Percentiles rank a stretch among this genome's conserved stretches.
Conservation (phyloP, 768 basidiomycete genomes). For the Pholiota microspora region DNA sequence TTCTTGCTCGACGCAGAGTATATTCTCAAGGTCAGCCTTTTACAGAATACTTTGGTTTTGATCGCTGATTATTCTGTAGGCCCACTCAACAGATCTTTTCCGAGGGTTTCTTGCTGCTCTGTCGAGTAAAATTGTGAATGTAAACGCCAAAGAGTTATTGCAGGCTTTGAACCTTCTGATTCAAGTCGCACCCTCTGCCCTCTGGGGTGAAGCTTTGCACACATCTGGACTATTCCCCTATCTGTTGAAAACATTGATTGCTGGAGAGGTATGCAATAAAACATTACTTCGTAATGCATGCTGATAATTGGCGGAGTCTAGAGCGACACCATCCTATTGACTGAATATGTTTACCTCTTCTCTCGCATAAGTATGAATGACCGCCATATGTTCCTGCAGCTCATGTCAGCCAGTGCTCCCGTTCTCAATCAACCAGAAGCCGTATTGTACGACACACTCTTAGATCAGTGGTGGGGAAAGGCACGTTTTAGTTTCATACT, state of each 20-base stretch:
- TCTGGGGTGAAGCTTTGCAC: constrained; percentile 78
- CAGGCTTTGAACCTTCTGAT: constrained; percentile 55
- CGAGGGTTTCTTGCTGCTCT: constrained; percentile 52
- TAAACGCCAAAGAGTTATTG: constrained; percentile 66
- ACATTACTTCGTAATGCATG: background rate
- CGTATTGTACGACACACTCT: constrained; percentile 58
- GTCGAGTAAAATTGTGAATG: constrained; percentile 40
- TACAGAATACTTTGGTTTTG: background rate
- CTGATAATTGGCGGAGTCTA: constrained; percentile 12
- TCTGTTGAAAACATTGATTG: constrained; percentile 55
- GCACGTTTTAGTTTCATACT: constrained; percentile 36
- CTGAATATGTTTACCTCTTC: constrained; percentile 72
- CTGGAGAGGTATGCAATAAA: constrained; percentile 54
- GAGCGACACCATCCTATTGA: constrained; percentile 46
- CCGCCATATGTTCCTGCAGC: constrained; percentile 62
- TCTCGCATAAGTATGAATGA: constrained; percentile 72
- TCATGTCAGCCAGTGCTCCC: constrained; percentile 63
- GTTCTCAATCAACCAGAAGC: constrained; percentile 45
- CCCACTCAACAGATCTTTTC: constrained; percentile 55
- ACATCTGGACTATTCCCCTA: constrained; percentile 68
- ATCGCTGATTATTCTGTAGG: constrained; percentile 32
- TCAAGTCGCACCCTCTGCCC: constrained; percentile 56
- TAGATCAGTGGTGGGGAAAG: constrained; percentile 84
- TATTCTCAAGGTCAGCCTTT: constrained; percentile 57
- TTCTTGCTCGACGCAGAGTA: constrained; percentile 63